Conservation (phyloP, 2,329 filamentous ascomycete species). For the Aureobasidium melanogenum region DNA sequence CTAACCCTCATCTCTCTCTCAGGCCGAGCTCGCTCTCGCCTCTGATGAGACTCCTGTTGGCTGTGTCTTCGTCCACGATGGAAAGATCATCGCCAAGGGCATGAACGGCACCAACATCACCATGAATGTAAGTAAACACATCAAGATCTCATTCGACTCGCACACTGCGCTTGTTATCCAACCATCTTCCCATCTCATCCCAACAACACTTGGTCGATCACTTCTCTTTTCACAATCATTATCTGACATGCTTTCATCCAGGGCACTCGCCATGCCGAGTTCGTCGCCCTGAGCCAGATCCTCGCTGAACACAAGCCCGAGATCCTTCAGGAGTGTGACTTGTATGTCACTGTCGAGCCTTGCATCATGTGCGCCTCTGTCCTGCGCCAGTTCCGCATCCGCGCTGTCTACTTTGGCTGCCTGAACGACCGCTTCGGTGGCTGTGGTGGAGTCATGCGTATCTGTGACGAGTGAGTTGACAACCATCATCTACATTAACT, state of each 20-base stretch:
- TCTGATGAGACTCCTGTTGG: slow-evolving; percentile 94
- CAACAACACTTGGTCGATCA: not conserved
- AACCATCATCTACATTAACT: not conserved
- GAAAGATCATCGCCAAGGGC: slow-evolving; percentile 71
- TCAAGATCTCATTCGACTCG: not conserved
- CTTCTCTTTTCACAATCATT: not conserved
- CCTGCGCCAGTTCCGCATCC: slow-evolving; percentile 77
- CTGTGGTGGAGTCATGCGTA: slow-evolving; percentile 82
- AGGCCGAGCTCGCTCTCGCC: slow-evolving; percentile 77
- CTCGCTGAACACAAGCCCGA: slow-evolving; percentile 55
- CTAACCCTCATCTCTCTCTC: slow-evolving; percentile 7
- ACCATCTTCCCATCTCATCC: too few species aligned
- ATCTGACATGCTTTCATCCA: slow-evolving; percentile 28
- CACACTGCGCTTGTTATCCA: too few species aligned
- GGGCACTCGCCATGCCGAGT: slow-evolving; percentile 91
- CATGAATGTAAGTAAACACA: slow-evolving; percentile 46
- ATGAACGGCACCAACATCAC: slow-evolving; percentile 97
- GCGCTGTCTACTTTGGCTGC: slow-evolving; percentile 88
- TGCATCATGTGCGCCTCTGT: slow-evolving; percentile 98
- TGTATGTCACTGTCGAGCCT: slow-evolving; percentile 97
- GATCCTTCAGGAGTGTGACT: slow-evolving; percentile 62
- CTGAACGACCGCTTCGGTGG: slow-evolving; percentile 96
- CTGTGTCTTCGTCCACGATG: slow-evolving; percentile 80
- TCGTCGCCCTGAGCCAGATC: slow-evolving; percentile 69
- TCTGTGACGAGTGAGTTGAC: slow-evolving; percentile 58